These are phyloP conservation scores for Labyrinthula sp. DNA, from an alignment of 352 stramenopile genomes.

Conservation along the genomic window DNA sequence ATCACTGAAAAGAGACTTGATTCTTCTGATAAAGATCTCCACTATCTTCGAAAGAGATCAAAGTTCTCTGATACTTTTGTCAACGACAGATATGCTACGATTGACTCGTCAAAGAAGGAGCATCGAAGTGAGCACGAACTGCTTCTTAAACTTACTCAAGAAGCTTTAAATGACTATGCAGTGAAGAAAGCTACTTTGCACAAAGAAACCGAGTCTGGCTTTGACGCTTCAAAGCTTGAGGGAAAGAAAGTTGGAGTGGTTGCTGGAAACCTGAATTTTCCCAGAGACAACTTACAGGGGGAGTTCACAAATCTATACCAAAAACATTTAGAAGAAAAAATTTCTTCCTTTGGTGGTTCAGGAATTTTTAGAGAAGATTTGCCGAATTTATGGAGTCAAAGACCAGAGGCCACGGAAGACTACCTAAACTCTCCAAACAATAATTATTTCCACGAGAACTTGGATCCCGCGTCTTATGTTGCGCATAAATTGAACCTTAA, in stretches of 20 bases:
- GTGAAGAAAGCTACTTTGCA: slow-evolving; percentile 7
- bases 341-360: too few relatives aligned
- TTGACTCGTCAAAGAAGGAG: too few relatives aligned
- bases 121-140: slow-evolving; percentile 3
- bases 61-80: slow-evolving; percentile 15
- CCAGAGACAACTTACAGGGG: slow-evolving; percentile 22
- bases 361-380: slow-evolving; percentile 14
- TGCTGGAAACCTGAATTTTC: slow-evolving; percentile 6
- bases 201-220: too few relatives aligned
- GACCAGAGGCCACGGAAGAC: slow-evolving; percentile 11
- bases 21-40: slow-evolving; percentile 2
- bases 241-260: too few relatives aligned
- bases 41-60: slow-evolving; percentile 7
- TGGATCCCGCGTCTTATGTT: slow-evolving; percentile 17
- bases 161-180: slow-evolving; percentile 2
- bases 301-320: slow-evolving; percentile 22
- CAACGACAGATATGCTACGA: slow-evolving; percentile 11
- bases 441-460: too few relatives aligned
- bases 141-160: slow-evolving; percentile 8
- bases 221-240: too few relatives aligned
- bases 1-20: slow-evolving; percentile 14
- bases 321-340: slow-evolving; percentile 18
- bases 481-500: slow-evolving; percentile 13
- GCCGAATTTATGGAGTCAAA: too few relatives aligned
- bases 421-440: too few relatives aligned